These are phyloP conservation scores for Fusarium piperis DNA, from an alignment of 2,329 filamentous ascomycete species.

Conservation along the genomic window DNA sequence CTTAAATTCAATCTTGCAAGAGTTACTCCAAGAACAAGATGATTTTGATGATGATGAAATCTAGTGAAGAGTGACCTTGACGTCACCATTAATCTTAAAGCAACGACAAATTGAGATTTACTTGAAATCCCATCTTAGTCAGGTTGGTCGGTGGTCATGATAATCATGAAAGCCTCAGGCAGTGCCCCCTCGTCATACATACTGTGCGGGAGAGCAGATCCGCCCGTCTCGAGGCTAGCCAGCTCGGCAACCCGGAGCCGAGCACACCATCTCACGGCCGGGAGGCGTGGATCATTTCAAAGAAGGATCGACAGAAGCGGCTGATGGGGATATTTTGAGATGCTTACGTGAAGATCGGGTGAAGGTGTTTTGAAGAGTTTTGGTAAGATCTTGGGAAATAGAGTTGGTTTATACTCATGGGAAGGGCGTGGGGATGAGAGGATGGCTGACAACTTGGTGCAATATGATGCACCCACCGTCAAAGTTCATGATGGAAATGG, in stretches of 20 bases:
- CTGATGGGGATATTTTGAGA: constrained; percentile 13
- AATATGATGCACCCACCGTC: background rate
- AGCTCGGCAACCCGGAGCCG: constrained; percentile 23
- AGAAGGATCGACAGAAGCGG: background rate
- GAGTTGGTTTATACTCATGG: background rate
- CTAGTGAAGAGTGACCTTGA: background rate
- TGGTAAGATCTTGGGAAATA: background rate
- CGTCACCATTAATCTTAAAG: background rate
- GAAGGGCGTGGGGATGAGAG: background rate
- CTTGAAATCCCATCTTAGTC: background rate
- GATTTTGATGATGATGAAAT: background rate
- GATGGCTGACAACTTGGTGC: background rate
- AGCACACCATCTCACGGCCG: constrained; percentile 19
- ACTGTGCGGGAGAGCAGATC: background rate
- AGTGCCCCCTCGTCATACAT: background rate
- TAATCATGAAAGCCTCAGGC: background rate
- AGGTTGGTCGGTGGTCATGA: background rate
- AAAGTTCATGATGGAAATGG: background rate
- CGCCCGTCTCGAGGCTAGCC: background rate
- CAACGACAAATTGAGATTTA: background rate
- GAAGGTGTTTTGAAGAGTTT: background rate
- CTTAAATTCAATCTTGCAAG: background rate
- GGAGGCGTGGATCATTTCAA: background rate
- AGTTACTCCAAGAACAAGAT: background rate
- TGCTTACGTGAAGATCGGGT: background rate